These are phyloP conservation scores for Kondoa subrosea DNA, from an alignment of 768 basidiomycete species.

Conservation along the genomic window DNA sequence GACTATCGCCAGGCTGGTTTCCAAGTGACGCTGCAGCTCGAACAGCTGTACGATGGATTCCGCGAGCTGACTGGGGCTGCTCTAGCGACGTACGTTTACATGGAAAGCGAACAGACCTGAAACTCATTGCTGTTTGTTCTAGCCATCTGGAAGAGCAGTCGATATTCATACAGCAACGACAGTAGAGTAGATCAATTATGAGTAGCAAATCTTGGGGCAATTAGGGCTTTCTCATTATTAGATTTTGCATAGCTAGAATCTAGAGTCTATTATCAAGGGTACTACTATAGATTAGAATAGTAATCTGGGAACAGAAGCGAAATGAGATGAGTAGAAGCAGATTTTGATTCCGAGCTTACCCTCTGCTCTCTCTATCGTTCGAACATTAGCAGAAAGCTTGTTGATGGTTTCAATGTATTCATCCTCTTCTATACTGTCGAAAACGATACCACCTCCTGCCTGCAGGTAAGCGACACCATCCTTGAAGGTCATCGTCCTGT, in stretches of 20 bases:
- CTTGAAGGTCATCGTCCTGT: conserved; percentile 85
- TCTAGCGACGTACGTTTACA: too few relatives aligned
- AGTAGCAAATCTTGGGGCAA: not conserved
- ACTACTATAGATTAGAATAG: too few relatives aligned
- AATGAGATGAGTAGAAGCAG: too few relatives aligned
- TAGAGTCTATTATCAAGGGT: too few relatives aligned
- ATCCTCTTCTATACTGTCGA: conserved; percentile 92
- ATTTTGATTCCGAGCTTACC: conserved; percentile 38
- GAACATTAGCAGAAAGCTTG: conserved; percentile 72
- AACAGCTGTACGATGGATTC: conserved; percentile 66
- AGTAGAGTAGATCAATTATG: conserved; percentile 24
- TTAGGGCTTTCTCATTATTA: too few relatives aligned
- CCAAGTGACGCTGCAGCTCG: conserved; percentile 65
- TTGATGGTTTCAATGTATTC: conserved; percentile 92
- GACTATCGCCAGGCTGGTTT: conserved; percentile 36
- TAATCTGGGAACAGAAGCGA: not conserved
- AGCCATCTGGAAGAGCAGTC: conserved; percentile 66
- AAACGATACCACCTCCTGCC: conserved; percentile 89
- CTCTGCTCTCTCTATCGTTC: conserved; percentile 73
- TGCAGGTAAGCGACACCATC: conserved; percentile 78
- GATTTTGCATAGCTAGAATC: too few relatives aligned
- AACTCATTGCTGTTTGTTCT: not conserved
- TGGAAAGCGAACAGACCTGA: conserved; percentile 70
- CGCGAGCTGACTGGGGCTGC: conserved; percentile 78
- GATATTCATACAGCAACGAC: conserved; percentile 92